Evolutionary conservation across 805 yeast species (phyloP), one percentile per base, ranked within the genome.

Genomic region (Lachancea sp.): DNA sequence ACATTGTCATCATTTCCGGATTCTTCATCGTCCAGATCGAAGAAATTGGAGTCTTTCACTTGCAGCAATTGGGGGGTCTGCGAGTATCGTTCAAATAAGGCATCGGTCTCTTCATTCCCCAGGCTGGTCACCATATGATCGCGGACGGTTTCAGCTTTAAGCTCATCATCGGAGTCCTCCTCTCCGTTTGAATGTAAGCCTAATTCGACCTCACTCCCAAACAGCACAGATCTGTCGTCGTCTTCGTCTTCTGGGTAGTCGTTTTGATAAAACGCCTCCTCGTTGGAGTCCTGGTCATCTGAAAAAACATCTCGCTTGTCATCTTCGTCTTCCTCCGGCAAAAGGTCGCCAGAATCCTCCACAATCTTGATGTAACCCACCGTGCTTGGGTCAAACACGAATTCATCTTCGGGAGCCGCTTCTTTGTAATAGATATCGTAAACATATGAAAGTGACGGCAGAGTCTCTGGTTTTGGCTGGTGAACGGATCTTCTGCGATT

Each of bases 231-330:
- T 44, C 69, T 52, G 41, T 67, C 80, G 9, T 79, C 88, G 55
- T 85, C 91, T 51, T 88, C 96, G 58, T 90, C 96, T 38, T 88
- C 95, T 0, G 98, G 98, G 58, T 91, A 91, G 58, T 91, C 98
- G 63, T 93, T 91, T 55, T 80, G 79, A 60, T 91, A 91, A 58
- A 81, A 90, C 45, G 85, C 88, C 66, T 91, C 99, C 17, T 96
- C 96, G 58, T 85, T 85, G 0, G 93, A 84, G 58, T 85, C 95
- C 50, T 85, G 91, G 55, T 85, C 88, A 52, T 84, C 93, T 0
- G 87, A 74, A 9, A 64, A 54, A 2, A 59, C 53, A 9, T 55
- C 63, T n/a, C 63, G 61, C 3, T 72, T 75, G n/a, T 71, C 74
- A 35, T 61, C 60, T 1, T 59, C 64, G 7, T 63, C 67, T 26